Evolutionary conservation across 2,329 filamentous ascomycete genomes (phyloP), one percentile per base, ranked within the genome.

Genomic region (Cyphellophora europaea): DNA sequence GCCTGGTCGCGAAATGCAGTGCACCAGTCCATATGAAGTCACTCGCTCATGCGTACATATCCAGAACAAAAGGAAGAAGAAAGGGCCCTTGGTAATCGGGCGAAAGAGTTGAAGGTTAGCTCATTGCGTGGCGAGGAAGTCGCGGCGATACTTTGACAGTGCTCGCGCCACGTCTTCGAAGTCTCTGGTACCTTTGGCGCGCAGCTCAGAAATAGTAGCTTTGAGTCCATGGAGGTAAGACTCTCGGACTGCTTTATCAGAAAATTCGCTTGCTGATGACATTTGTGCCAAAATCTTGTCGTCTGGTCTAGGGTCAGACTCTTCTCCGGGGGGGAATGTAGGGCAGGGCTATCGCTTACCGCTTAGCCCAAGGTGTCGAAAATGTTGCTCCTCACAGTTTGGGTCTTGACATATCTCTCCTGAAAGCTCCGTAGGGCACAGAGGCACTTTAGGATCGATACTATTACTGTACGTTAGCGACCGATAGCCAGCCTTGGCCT

Each of bases 381-480:
- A 88, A 63, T 98, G 91, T 65, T 96, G 79, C 45, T 65, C 79
- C 37, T 75, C 64, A 62, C 91, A 98, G 36, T 72, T 66, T 40
- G 63, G 56, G 53, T 88, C 83, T 48, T 80, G 79, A 71, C 91
- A 96, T 47, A 69, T 65, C 41, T 77, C 76, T 34, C 77, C 78
- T 31, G 70, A 67, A 43, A 83, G 63, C 58, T 93, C 84, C 50
- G 75, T 80, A 23, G 77, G 79, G 59, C 91, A 98, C 32, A 96
- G 54, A 42, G 74, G 72, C 49, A 73, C 78, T 41, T 75, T 69
- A 15, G 78, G 69, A 55, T 95, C 78, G 59, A 98, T 93, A 49
- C 79, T 80, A 60, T 93, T 84, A 63, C 85, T 95, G 63, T 89
- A 96, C 28, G 88, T 96, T 65, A 93, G 70, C 45, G 91, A 96